Evolutionary conservation across 169 alveolate species (phyloP).

Genomic region (Cryptosporidium tyzzeri): DNA sequence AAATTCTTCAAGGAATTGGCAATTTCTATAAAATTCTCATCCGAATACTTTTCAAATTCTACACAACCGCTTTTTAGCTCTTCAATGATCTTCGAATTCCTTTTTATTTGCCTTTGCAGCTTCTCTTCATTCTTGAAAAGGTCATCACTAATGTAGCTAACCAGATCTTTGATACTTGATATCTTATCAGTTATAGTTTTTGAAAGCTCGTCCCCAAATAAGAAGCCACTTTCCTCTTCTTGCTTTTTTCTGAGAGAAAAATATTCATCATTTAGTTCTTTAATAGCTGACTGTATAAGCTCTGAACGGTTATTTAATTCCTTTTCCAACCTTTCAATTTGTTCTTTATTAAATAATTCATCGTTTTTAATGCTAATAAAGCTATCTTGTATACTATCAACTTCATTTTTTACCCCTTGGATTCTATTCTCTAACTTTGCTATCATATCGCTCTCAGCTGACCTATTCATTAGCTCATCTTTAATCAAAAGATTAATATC

Average conservation of each 20-base stretch:
- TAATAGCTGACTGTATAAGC: conserved; percentile 46
- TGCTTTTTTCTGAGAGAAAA: conserved; percentile 7
- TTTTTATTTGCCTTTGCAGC: conserved; percentile 43
- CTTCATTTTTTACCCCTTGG: conserved; percentile 24
- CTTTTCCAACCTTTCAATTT: conserved; percentile 28
- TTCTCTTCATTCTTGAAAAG: conserved; percentile 50
- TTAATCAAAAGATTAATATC: conserved; percentile 49
- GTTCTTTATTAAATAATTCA: conserved; percentile 14
- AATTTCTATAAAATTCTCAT: conserved; percentile 42
- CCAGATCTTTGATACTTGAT: conserved; percentile 31
- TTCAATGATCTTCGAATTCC: conserved; percentile 17
- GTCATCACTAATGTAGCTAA: conserved; percentile 53
- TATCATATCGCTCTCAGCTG: not conserved
- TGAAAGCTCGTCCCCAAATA: conserved; percentile 19
- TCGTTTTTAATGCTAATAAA: conserved; percentile 1
- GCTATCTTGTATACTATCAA: conserved; percentile 20
- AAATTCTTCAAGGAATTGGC: conserved; percentile 42
- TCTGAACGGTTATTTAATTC: conserved; percentile 58
- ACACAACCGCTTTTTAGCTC: conserved; percentile 20
- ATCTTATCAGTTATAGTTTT: conserved; percentile 25
- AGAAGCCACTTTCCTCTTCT: conserved; percentile 9
- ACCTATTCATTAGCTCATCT: conserved; percentile 27
- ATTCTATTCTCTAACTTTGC: conserved; percentile 30
- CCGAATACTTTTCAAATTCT: conserved; percentile 65
- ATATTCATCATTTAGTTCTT: conserved; percentile 36